These are phyloP conservation scores for Russula dissimulans DNA, from an alignment of 768 basidiomycete species.

Conservation along the genomic window DNA sequence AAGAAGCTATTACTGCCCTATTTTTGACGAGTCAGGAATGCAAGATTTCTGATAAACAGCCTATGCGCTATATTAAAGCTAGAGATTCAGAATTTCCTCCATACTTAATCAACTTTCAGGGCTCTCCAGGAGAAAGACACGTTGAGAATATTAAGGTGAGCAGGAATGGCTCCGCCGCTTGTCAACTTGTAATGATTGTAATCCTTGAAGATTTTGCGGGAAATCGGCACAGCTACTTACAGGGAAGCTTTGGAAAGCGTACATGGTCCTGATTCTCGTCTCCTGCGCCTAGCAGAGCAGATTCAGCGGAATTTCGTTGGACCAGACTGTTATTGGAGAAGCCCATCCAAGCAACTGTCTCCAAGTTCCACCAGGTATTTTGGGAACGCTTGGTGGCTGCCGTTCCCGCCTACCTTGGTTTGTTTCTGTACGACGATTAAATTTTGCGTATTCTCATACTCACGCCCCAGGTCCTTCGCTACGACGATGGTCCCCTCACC, in stretches of 20 bases:
- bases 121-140: constrained; percentile 59
- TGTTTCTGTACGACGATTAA: constrained; percentile 20
- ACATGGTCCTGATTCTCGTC: constrained; percentile 42
- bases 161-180: not conserved
- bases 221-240: constrained; percentile 53
- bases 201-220: constrained; percentile 52
- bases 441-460: not conserved
- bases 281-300: constrained; percentile 37
- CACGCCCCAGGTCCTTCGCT: constrained; percentile 46
- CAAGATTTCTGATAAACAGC: constrained; percentile 47
- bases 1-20: constrained; percentile 62
- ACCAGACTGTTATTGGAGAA: constrained; percentile 66
- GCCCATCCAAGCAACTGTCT: constrained; percentile 24
- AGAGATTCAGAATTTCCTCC: constrained; percentile 54
- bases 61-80: constrained; percentile 51
- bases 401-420: constrained; percentile 67
- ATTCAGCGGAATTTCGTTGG: constrained; percentile 55
- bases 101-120: constrained; percentile 55
- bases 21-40: constrained; percentile 52
- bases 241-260: constrained; percentile 39
- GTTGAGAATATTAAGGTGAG: constrained; percentile 72
- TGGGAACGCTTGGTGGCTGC: constrained; percentile 73
- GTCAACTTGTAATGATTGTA: not conserved
- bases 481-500: constrained; percentile 48
- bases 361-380: constrained; percentile 44